Conservation (phyloP, 176 grass and related monocot species). For the Triticum monococcum region DNA sequence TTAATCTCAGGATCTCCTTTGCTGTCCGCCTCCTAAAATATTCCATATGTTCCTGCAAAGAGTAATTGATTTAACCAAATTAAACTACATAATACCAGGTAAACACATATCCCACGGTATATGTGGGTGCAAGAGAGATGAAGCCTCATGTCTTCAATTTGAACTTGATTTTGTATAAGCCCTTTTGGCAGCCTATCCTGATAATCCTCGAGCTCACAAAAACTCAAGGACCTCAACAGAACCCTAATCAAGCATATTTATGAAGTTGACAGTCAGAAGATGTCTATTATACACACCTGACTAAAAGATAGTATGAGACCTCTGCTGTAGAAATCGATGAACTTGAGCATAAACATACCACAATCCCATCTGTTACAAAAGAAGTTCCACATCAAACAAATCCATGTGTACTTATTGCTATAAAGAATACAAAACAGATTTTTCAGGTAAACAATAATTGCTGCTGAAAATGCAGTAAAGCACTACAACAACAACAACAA, state of each 20-base stretch:
- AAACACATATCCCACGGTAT: neutral
- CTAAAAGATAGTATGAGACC: slow-evolving; percentile 51
- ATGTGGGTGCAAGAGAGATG: neutral
- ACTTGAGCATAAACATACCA: slow-evolving; percentile 95
- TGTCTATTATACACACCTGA: slow-evolving; percentile 52
- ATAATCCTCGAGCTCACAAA: neutral
- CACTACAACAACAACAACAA: neutral
- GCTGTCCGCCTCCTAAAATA: slow-evolving; percentile 81
- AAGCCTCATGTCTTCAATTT: slow-evolving; percentile 1
- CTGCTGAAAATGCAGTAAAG: slow-evolving; percentile 11
- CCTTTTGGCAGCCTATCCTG: neutral
- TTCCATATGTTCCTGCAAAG: slow-evolving; percentile 69
- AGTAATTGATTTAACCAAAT: slow-evolving; percentile 14
- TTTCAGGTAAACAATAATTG: slow-evolving; percentile 1
- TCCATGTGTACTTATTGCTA: neutral
- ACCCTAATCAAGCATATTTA: slow-evolving; percentile 12
- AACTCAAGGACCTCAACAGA: neutral
- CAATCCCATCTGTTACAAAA: slow-evolving; percentile 69
- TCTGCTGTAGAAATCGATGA: slow-evolving; percentile 75
- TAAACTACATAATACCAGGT: neutral
- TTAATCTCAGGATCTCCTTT: slow-evolving; percentile 77
- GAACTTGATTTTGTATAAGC: neutral
- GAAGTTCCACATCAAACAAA: slow-evolving; percentile 19
- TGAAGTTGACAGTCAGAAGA: neutral
- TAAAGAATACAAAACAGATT: neutral